A percentile compares a stretch with the other conserved stretches of the same genome.
Evolutionary conservation across 352 stramenopile genomes (phyloP).

Genomic region (Phytopythium delawarense): DNA sequence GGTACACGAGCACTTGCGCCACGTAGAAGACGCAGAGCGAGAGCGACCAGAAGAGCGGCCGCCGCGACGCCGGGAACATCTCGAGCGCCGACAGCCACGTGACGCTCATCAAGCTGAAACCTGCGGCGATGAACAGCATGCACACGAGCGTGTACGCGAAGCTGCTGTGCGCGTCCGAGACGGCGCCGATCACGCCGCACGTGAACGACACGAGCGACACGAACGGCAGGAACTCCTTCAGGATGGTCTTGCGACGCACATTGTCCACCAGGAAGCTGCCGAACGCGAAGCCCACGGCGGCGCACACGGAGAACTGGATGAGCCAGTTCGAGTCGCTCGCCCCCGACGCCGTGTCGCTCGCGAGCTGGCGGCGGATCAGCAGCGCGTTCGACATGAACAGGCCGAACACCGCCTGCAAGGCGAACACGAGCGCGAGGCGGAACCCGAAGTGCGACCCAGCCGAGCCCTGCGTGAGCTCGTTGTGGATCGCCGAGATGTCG

Average conservation of each 20-base stretch:
- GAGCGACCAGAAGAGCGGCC: slow-evolving; percentile 59
- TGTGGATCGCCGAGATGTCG: slow-evolving; percentile 51
- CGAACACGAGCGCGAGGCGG: slow-evolving; percentile 53
- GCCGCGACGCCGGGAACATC: slow-evolving; percentile 70
- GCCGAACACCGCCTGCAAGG: slow-evolving; percentile 55
- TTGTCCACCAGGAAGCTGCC: slow-evolving; percentile 81
- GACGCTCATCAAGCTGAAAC: slow-evolving; percentile 67
- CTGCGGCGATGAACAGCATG: slow-evolving; percentile 59
- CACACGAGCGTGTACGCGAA: slow-evolving; percentile 51
- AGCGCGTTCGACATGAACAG: slow-evolving; percentile 67
- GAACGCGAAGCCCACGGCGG: slow-evolving; percentile 48
- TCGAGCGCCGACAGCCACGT: slow-evolving; percentile 75
- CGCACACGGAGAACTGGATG: slow-evolving; percentile 49
- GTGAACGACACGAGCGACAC: slow-evolving; percentile 58
- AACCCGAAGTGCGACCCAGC: slow-evolving; percentile 55
- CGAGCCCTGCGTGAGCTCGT: slow-evolving; percentile 46
- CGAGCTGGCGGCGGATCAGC: slow-evolving; percentile 43
- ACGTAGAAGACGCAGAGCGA: slow-evolving; percentile 68
- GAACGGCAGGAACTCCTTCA: slow-evolving; percentile 85
- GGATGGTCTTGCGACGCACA: slow-evolving; percentile 85
- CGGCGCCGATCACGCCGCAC: slow-evolving; percentile 42
- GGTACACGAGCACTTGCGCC: slow-evolving; percentile 51
- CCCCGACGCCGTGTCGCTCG: slow-evolving; percentile 11
- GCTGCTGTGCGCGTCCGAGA: slow-evolving; percentile 25
- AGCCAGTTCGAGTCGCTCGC: slow-evolving; percentile 46